phyloP scores from a whole-genome alignment of 495 filamentous ascomycete genomes.

The Annulohypoxylon bovei region DNA sequence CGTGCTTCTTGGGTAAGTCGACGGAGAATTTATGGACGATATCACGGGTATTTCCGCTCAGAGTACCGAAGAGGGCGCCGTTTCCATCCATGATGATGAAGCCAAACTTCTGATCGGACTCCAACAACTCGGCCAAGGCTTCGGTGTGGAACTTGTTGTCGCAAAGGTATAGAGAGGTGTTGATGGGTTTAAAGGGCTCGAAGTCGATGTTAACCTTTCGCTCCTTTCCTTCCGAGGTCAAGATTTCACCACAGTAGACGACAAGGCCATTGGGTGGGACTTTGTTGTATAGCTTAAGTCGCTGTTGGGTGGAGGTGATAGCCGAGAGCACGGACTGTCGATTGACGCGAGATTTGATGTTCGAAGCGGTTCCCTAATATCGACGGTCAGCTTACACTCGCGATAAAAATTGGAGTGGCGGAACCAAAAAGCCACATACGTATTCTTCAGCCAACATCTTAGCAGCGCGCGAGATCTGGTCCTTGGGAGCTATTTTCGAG shows the following conservation, averaged over 20 bases:
- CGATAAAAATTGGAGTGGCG: neutral
- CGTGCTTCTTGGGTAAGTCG: conserved; percentile 99
- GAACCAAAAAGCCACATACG: conserved; percentile 63
- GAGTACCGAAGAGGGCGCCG: conserved; percentile 93
- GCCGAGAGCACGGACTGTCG: conserved; percentile 95
- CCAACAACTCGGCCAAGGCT: conserved; percentile 92
- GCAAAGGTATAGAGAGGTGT: conserved; percentile 97
- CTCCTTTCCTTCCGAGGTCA: conserved; percentile 97
- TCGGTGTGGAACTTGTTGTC: conserved; percentile 99
- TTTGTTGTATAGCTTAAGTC: conserved; percentile 98
- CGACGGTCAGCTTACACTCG: conserved; percentile 30
- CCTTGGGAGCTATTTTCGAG: conserved; percentile 79
- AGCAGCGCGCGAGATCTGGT: conserved; percentile 93
- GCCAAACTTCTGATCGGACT: conserved; percentile 98
- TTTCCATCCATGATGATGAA: conserved; percentile 99
- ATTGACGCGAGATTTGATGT: conserved; percentile 99
- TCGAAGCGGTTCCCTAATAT: conserved; percentile 92
- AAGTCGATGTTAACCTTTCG: conserved; percentile 99
- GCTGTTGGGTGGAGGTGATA: conserved; percentile 98
- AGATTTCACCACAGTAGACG: conserved; percentile 99
- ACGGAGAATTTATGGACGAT: conserved; percentile 97
- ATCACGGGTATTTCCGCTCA: conserved; percentile 96
- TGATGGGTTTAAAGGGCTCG: conserved; percentile 99
- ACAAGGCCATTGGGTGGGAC: conserved; percentile 97
- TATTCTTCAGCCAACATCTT: conserved; percentile 99